These are phyloP conservation scores for Puccinia hordei DNA, from an alignment of 1,284 basidiomycete genomes.

Conservation along the genomic window DNA sequence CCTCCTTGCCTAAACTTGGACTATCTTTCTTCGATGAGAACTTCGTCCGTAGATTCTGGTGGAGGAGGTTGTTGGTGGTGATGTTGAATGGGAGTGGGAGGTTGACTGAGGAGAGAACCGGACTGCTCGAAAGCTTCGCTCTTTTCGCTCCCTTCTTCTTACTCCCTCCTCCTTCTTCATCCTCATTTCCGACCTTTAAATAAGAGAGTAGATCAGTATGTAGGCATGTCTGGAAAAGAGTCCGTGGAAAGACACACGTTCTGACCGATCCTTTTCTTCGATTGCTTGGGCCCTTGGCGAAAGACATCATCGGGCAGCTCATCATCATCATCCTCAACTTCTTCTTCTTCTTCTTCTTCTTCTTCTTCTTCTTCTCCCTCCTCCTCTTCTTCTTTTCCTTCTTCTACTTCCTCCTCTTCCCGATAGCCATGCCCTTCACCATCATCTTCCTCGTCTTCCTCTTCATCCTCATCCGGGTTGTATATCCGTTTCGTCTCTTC, in stretches of 20 bases:
- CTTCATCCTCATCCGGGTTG: neutral
- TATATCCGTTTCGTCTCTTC: conserved; percentile 13
- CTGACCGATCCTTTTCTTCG: conserved; percentile 3
- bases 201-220: neutral
- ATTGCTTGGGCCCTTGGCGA: neutral
- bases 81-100: neutral
- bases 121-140: neutral
- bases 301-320: neutral
- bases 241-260: neutral
- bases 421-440: neutral
- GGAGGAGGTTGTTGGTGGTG: neutral
- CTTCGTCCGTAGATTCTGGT: too few species aligned
- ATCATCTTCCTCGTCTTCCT: conserved; percentile 26
- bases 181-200: neutral
- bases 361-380: too few species aligned
- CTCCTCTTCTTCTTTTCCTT: too few species aligned
- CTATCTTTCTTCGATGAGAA: too few species aligned
- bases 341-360: too few species aligned
- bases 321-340: conserved; percentile 10
- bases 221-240: neutral
- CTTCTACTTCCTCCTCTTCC: conserved; percentile 29
- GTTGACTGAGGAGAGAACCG: neutral
- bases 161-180: neutral
- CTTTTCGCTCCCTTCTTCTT: neutral
- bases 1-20: too few species aligned